These are phyloP conservation scores for Acmispon strigosus DNA, from an alignment of 306 rosid genomes.

Conservation along the genomic window DNA sequence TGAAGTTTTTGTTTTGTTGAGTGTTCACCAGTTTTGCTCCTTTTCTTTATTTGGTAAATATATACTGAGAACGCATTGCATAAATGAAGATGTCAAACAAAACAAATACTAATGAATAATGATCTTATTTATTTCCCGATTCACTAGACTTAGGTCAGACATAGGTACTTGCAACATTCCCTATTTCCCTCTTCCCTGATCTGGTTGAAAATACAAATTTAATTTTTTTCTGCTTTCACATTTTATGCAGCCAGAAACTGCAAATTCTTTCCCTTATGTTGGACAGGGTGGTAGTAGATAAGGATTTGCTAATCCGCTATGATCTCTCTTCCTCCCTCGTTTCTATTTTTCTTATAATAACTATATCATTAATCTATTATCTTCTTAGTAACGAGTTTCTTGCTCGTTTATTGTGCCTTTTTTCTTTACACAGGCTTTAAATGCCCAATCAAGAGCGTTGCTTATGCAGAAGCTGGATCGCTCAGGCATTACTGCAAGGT, in stretches of 20 bases:
- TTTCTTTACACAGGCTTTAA: constrained; percentile 57
- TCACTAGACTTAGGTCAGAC: not conserved
- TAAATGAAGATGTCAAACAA: not conserved
- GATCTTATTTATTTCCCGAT: not conserved
- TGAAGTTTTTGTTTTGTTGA: constrained; percentile 3
- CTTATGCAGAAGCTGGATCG: constrained; percentile 97
- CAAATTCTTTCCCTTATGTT: not conserved
- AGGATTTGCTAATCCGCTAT: not conserved
- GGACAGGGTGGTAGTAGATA: not conserved
- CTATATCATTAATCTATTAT: not conserved
- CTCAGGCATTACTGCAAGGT: constrained; percentile 92
- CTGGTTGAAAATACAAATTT: not conserved
- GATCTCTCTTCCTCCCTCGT: not conserved
- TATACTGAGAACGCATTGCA: not conserved
- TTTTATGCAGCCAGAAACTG: not conserved
- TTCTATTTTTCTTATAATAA: no score
- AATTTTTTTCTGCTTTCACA: not conserved
- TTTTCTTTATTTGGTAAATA: not conserved
- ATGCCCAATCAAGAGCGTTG: constrained; percentile 95
- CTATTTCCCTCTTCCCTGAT: not conserved
- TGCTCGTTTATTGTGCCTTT: constrained; percentile 6
- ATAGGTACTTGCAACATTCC: not conserved
- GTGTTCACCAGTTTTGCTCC: not conserved
- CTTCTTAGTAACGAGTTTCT: not conserved
- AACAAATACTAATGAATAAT: not conserved